Evolutionary conservation across 768 basidiomycete species (phyloP).

Genomic region (Leccinum aurantiacum): DNA sequence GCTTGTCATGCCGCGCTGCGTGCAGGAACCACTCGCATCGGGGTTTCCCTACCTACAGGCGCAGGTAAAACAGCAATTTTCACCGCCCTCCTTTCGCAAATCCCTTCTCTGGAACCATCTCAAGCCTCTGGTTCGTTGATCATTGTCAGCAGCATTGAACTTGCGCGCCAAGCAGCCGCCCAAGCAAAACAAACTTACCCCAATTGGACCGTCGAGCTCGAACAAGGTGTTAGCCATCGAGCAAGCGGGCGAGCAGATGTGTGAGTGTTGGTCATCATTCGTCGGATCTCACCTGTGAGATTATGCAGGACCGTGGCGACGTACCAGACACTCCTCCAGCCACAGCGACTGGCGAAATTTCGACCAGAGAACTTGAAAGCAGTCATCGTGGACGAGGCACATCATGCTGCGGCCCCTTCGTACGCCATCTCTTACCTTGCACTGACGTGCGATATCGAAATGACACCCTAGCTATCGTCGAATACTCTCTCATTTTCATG

Average conservation of each 20-base stretch:
- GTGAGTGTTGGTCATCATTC: slow-evolving; percentile 38
- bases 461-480: slow-evolving; percentile 61
- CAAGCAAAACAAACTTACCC: slow-evolving; percentile 70
- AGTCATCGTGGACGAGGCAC: slow-evolving; percentile 89
- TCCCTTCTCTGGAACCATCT: slow-evolving; percentile 45
- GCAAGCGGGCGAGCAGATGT: slow-evolving; percentile 85
- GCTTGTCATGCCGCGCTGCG: slow-evolving; percentile 73
- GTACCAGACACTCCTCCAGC: slow-evolving; percentile 77
- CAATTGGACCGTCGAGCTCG: slow-evolving; percentile 82
- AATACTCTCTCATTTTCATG: slow-evolving; percentile 81
- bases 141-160: slow-evolving; percentile 86
- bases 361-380: slow-evolving; percentile 64
- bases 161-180: slow-evolving; percentile 81
- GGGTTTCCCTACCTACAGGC: slow-evolving; percentile 83
- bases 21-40: slow-evolving; percentile 70
- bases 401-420: slow-evolving; percentile 93
- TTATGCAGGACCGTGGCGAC: slow-evolving; percentile 76
- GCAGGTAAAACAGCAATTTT: slow-evolving; percentile 92
- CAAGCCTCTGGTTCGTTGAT: slow-evolving; percentile 66
- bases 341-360: slow-evolving; percentile 71
- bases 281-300: not conserved
- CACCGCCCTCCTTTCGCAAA: slow-evolving; percentile 71
- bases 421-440: slow-evolving; percentile 34
- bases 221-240: slow-evolving; percentile 75
- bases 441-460: slow-evolving; percentile 4